Base-by-base conservation (phyloP, 2,329 filamentous ascomycete species). In the Fusarium nelsonii region DNA sequence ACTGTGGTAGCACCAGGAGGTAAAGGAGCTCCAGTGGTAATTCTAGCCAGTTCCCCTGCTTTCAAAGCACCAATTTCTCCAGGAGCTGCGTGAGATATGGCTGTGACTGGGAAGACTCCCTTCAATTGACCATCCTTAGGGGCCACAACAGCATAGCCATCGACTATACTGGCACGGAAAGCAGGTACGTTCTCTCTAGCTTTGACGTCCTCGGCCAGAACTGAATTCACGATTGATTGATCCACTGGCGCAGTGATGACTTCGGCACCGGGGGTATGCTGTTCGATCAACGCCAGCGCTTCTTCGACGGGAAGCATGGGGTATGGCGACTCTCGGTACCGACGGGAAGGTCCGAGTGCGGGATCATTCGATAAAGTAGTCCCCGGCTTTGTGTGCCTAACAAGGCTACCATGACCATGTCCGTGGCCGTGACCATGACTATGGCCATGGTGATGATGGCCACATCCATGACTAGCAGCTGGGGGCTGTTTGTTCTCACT, bases 161-260 rank as follows among this genome's bases (percentile, higher is more conserved):
- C 96, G 1, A 99, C 96, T 40, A 97, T 98, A 76, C 95, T 98
- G 18, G 96, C 96, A 61, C 94, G 86, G 80, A 97, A 99, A 0
- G 95, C 96, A 1, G 96, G 96, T 0, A 99, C 96, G 9, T 91
- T 88, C 77, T 97, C 95, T 6, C 81, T 81, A 0, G 96, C 93
- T 39, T 84, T 87, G 26, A 99, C 90, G 70, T 97, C 91, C 76
- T 94, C 89, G 0, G 95, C 94, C 3, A 99, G 83, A 1, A 98
- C 90, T 10, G 87, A 88, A 9, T 93, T 93, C 2, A 95, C 87
- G 1, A 98, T 82, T 3, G 81, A 80, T 34, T 85, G 84, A 63
- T 91, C 82, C 6, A 97, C 91, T 8, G 87, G 85, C 3, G 83
- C 81, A 48, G 83, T 87, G 32, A 88, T 77, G 2, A 88, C 77